Base-by-base conservation (phyloP, 257 asterid species). In the Solanum raphanifolium region DNA sequence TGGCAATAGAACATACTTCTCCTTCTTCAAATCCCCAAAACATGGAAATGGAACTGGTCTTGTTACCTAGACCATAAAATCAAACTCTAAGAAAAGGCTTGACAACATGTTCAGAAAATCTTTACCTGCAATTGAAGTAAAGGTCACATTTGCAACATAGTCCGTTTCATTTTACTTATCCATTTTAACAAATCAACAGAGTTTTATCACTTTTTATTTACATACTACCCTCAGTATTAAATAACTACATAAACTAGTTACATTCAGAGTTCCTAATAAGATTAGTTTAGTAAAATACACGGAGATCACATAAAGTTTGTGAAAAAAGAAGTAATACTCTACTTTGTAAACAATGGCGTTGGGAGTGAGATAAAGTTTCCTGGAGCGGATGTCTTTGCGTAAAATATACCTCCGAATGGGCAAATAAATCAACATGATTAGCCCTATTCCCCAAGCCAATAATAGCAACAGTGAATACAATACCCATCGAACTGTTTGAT, bases 371-470 rank as follows among this genome's bases (percentile, higher is more conserved):
- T 90, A 94, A 88, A 95, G 98, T 79, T 88, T 92, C 12, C 98
- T 92, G 66, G 98, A 94, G 43, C 94, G 95, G 35, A 95, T 68
- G 85, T 94, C 95, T 85, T 85, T 79, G 18, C 95, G 95, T 91
- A 91, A 84, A 85, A 93, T 89, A 31, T 89, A 93, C 88, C 96
- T 89, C 92, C 98, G 92, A 32, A 94, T 79, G 1, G 98, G 98
- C 90, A 95, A 90, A 91, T 93, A 95, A 62, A 94, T 86, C 46
- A 95, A 92, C 98, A 94, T 92, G 35, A 95, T 85, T 29, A 95
- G 66, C 88, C 98, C 98, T 79, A 95, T 90, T n/a, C 98, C 98
- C 98, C 98, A 95, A 7, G 94, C 98, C 87, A 95, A 88, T 60
- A 92, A 39, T 88, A 95, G 86, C 43, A 91, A 89, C 87, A 93